Conservation (phyloP, 2,329 filamentous ascomycete species). For the Cercospora beticola region DNA sequence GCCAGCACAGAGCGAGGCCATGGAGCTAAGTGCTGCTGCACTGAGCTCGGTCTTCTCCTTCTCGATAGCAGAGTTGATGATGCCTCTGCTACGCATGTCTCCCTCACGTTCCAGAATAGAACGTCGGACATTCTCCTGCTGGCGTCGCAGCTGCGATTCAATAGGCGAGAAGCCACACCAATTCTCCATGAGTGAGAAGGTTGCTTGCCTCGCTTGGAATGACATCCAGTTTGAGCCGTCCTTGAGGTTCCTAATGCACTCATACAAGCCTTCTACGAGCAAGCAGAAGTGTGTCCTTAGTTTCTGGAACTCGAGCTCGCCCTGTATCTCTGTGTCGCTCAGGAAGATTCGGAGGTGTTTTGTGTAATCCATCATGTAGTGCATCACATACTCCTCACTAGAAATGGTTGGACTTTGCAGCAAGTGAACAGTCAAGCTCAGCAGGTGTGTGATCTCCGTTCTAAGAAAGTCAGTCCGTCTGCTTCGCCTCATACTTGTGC, state of each 20-base stretch:
- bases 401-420: conserved; percentile 73
- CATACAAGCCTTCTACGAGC: conserved; percentile 87
- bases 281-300: conserved; percentile 92
- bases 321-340: conserved; percentile 91
- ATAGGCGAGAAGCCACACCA: conserved; percentile 98
- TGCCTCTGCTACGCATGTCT: conserved; percentile 70
- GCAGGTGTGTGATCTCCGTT: conserved; percentile 94
- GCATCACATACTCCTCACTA: conserved; percentile 78
- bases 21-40: conserved; percentile 87
- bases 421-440: conserved; percentile 89
- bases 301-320: conserved; percentile 91
- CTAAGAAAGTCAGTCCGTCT: conserved; percentile 81
- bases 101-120: conserved; percentile 77
- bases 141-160: conserved; percentile 73
- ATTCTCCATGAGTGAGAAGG: conserved; percentile 96
- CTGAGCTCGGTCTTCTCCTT: conserved; percentile 93
- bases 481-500: conserved; percentile 71
- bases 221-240: conserved; percentile 94
- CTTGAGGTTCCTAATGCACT: conserved; percentile 80
- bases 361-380: conserved; percentile 83
- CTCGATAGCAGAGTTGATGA: conserved; percentile 84
- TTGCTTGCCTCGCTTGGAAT: conserved; percentile 92
- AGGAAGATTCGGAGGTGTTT: conserved; percentile 92
- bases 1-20: conserved; percentile 83
- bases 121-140: conserved; percentile 84